Evolutionary conservation across 345 rosid species (phyloP).

Genomic region (Iberis pinnata): DNA sequence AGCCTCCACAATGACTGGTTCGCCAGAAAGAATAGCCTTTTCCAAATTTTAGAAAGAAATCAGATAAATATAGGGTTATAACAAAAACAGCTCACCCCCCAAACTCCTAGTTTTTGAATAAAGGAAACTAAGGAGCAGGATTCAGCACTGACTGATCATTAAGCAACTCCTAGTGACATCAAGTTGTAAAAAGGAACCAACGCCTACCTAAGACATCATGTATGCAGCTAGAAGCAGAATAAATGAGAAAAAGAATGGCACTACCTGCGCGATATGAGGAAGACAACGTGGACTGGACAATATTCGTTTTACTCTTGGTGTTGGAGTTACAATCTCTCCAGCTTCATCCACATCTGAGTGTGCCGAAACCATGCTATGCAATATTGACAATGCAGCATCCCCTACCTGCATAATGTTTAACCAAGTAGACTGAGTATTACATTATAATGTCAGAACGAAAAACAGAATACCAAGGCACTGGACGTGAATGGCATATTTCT

Average conservation of each 20-base stretch:
- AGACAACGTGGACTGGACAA: conserved; percentile 94
- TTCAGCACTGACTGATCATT: too few relatives aligned
- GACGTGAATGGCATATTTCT: conserved; percentile 5
- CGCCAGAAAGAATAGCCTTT: conserved; percentile 96
- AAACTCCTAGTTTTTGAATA: neutral
- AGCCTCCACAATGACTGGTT: conserved; percentile 92
- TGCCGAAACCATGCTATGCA: conserved; percentile 97
- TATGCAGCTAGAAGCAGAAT: conserved; percentile 5
- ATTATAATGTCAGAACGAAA: conserved; percentile 11
- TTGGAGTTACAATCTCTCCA: conserved; percentile 98
- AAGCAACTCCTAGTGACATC: neutral
- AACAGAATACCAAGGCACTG: conserved; percentile 7
- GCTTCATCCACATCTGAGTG: conserved; percentile 99
- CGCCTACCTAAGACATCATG: conserved; percentile 11
- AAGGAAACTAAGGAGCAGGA: neutral
- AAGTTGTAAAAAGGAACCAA: conserved; percentile 1
- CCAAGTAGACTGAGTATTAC: conserved; percentile 22
- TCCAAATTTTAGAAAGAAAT: conserved; percentile 12
- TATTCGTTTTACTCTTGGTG: conserved; percentile 91
- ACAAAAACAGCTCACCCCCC: conserved; percentile 2
- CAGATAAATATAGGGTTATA: too few relatives aligned
- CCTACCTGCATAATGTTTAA: conserved; percentile 52
- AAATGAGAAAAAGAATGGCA: neutral
- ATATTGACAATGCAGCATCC: conserved; percentile 83
- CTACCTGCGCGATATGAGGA: conserved; percentile 97